A percentile compares a stretch with the other conserved stretches of the same genome.
Conservation (phyloP, 805 yeast species). For the Hanseniaspora jakobsenii region DNA sequence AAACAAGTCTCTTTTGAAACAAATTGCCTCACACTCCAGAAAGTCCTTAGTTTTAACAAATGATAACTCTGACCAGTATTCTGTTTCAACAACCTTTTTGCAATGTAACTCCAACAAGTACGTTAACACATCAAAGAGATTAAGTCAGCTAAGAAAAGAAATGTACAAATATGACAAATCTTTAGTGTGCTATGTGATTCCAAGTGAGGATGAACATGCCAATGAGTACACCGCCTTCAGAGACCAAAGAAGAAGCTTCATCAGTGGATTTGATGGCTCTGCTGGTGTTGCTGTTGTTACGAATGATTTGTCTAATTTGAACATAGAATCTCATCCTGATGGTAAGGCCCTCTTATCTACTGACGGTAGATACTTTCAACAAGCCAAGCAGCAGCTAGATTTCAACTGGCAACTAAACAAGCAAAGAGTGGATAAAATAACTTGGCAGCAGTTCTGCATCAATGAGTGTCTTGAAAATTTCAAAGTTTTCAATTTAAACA, state of each 20-base stretch:
- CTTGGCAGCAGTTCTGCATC: conserved; percentile 74
- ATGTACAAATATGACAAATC: conserved; percentile 44
- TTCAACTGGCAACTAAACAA: conserved; percentile 66
- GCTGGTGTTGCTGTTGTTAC: conserved; percentile 89
- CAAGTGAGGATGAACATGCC: conserved; percentile 89
- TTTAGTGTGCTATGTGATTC: conserved; percentile 63
- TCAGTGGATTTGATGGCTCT: conserved; percentile 83
- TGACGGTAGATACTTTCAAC: conserved; percentile 89
- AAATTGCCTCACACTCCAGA: conserved; percentile 19
- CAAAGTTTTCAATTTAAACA: conserved; percentile 25
- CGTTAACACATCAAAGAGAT: conserved; percentile 48
- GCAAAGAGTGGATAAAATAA: conserved; percentile 62
- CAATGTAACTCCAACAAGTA: conserved; percentile 30
- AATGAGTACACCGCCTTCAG: conserved; percentile 74
- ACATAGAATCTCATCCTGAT: conserved; percentile 29
- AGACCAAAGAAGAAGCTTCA: conserved; percentile 72
- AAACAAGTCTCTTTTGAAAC: conserved; percentile 41
- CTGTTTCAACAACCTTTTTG: conserved; percentile 24
- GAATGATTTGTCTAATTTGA: conserved; percentile 32
- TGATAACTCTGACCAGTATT: conserved; percentile 27
- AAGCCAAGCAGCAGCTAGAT: conserved; percentile 76
- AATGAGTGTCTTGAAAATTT: conserved; percentile 39
- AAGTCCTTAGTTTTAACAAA: background rate
- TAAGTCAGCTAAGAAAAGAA: conserved; percentile 45
- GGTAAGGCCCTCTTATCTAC: conserved; percentile 77